Conservation (phyloP, 2,329 filamentous ascomycete species). For the Talaromyces sp. region DNA sequence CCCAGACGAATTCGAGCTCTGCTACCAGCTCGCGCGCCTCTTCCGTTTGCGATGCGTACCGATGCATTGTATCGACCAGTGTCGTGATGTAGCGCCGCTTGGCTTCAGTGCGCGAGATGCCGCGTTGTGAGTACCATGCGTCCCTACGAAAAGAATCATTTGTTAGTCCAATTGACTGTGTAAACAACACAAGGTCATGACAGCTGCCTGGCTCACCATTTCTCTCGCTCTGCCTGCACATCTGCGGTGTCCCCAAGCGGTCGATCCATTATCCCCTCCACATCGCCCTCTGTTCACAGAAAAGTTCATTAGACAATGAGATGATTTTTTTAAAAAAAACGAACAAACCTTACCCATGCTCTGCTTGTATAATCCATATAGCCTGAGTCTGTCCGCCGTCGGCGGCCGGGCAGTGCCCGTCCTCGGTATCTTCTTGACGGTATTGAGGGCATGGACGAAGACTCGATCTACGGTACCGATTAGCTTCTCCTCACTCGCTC, state of each 20-base stretch:
- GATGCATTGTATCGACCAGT: constrained; percentile 93
- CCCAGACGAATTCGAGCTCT: constrained; percentile 99
- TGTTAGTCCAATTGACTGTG: neutral
- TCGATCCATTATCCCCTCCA: constrained; percentile 86
- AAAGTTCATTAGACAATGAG: neutral
- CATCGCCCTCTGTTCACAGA: constrained; percentile 67
- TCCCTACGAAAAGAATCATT: constrained; percentile 52
- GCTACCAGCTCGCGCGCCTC: constrained; percentile 82
- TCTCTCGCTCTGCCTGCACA: constrained; percentile 52
- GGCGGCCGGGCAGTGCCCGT: constrained; percentile 88
- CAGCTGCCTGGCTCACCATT: constrained; percentile 51
- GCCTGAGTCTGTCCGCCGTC: constrained; percentile 73
- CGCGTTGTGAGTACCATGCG: constrained; percentile 86
- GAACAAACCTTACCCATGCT: constrained; percentile 61
- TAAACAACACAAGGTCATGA: neutral
- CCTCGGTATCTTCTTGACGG: constrained; percentile 94
- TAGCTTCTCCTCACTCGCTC: neutral
- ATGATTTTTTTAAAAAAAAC: neutral
- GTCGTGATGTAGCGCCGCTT: constrained; percentile 92
- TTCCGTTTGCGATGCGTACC: constrained; percentile 74
- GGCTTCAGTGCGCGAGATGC: constrained; percentile 80
- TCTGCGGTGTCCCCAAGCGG: constrained; percentile 54
- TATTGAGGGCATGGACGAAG: constrained; percentile 98
- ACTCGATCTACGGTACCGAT: constrained; percentile 72
- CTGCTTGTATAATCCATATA: constrained; percentile 98